Conservation (phyloP, 108 stramenopile species). For the Cyclotella cryptica region DNA sequence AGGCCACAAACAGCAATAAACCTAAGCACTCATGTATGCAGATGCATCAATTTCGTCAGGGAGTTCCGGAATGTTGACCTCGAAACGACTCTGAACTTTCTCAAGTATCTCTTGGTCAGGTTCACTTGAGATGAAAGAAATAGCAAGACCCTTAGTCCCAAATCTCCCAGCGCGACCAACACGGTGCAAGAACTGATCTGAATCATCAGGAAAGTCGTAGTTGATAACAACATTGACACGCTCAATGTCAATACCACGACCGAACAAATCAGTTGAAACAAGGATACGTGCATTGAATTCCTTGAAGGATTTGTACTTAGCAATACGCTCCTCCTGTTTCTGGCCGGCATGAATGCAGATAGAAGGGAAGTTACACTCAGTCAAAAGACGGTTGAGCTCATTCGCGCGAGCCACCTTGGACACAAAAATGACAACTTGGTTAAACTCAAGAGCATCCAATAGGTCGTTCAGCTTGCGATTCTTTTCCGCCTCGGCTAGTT, state of each 20-base stretch:
- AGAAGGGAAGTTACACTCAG: conserved; percentile 99
- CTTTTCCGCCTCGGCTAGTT: conserved; percentile 97
- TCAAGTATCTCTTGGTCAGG: conserved; percentile 93
- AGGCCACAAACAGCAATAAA: neutral
- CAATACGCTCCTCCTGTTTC: conserved; percentile 97
- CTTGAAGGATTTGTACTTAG: conserved; percentile 97
- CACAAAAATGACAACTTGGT: conserved; percentile 99
- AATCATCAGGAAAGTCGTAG: conserved; percentile 99
- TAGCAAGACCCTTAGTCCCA: conserved; percentile 99
- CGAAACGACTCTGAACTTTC: conserved; percentile 97
- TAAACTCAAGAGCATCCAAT: conserved; percentile 98
- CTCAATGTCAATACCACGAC: conserved; percentile 99
- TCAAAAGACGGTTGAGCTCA: conserved; percentile 93
- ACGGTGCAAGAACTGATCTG: conserved; percentile 98
- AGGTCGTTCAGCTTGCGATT: conserved; percentile 99
- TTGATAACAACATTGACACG: conserved; percentile 99
- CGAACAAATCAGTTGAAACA: conserved; percentile 99
- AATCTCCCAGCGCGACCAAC: conserved; percentile 99
- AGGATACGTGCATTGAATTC: conserved; percentile 98
- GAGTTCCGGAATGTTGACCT: conserved; percentile 97
- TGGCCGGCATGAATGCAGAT: conserved; percentile 98
- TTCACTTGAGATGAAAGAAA: conserved; percentile 96
- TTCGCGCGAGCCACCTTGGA: conserved; percentile 96
- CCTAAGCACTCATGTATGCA: conserved; percentile 95
- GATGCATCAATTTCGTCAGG: conserved; percentile 98